Base-by-base conservation (phyloP, 2,329 filamentous ascomycete genomes). In the Nothomitra cinnamomea region DNA sequence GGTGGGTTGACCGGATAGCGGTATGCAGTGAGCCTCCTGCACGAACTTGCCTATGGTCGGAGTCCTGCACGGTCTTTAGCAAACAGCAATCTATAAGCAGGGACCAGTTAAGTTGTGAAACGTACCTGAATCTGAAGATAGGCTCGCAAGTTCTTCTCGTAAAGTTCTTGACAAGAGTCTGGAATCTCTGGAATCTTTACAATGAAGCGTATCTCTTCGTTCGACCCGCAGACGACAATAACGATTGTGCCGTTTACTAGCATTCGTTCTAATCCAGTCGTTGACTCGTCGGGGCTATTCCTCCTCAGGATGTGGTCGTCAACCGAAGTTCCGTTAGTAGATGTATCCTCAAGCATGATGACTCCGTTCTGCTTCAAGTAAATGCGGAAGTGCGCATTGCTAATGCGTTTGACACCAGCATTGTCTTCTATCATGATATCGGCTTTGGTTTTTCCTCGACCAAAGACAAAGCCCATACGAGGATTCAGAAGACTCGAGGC, bases 301-400 rank as follows among this genome's bases (percentile, higher is more conserved):
- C 73, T 69, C 55, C 69, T 74, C 15, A 98, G 73, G 36, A 87
- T 70, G 17, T 73, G 71, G 22, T 78, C 75, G 66, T 96, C 89
- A 54, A 96, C 87, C 56, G 87, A 73, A 2, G 92, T 96, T 25
- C 92, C 92, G 62, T 96, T 98, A n/a, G 88, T 95, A 0, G 92
- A 96, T 64, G 82, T 78, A 63, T 98, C 92, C 65, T 95, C 83
- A 12, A 96, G 72, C 87, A 98, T 95, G 58, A 95, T 75, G 54
- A 85, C 82, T 25, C 85, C 87, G 58, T 86, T 79, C n/a, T 80
- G 73, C 61, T 94, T 98, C 60, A 95, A 75, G 63, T 84, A 95
- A 57, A 98, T 94, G 53, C 87, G 83, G 65, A 96, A 98, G 65
- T 98, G 92, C n/a, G 85, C 76, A 64, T 96, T 95, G 71, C 90